These are phyloP conservation scores for Ajuga reptans DNA, from an alignment of 305 asterid genomes.

Conservation along the genomic window DNA sequence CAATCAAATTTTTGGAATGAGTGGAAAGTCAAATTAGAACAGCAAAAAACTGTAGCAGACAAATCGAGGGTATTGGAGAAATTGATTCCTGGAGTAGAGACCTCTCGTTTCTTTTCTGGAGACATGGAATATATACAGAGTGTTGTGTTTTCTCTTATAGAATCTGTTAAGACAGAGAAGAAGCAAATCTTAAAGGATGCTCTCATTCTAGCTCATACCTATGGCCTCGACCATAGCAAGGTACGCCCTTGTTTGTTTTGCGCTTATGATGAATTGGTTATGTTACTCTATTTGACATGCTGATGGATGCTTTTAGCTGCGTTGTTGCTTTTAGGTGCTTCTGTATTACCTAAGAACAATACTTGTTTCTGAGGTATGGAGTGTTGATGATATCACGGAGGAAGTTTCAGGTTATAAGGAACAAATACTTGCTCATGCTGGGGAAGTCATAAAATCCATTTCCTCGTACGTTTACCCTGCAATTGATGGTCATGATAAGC, in stretches of 20 bases:
- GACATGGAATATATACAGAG: slow-evolving; percentile 69
- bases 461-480: slow-evolving; percentile 54
- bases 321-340: slow-evolving; percentile 53
- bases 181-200: slow-evolving; percentile 62
- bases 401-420: slow-evolving; percentile 56
- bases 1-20: slow-evolving; percentile 97
- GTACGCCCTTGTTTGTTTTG: slow-evolving; percentile 34
- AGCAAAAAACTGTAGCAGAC: slow-evolving; percentile 76
- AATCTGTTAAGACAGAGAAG: slow-evolving; percentile 65
- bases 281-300: slow-evolving; percentile 6
- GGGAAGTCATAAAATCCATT: slow-evolving; percentile 51
- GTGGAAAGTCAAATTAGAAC: slow-evolving; percentile 90
- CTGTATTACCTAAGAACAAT: slow-evolving; percentile 59
- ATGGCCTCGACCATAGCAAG: slow-evolving; percentile 63
- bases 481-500: slow-evolving; percentile 75
- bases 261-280: slow-evolving; percentile 15
- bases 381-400: slow-evolving; percentile 50
- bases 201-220: slow-evolving; percentile 50
- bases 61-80: slow-evolving; percentile 79
- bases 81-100: slow-evolving; percentile 86
- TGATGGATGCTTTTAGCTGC: slow-evolving; percentile 16
- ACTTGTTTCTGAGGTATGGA: slow-evolving; percentile 74
- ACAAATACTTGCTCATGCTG: slow-evolving; percentile 55
- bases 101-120: slow-evolving; percentile 72
- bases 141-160: slow-evolving; percentile 61